Percentiles rank a stretch among this genome's conserved stretches.
Conservation (phyloP, 805 yeast genomes). For the Cyberlindnera misumaiensis region DNA sequence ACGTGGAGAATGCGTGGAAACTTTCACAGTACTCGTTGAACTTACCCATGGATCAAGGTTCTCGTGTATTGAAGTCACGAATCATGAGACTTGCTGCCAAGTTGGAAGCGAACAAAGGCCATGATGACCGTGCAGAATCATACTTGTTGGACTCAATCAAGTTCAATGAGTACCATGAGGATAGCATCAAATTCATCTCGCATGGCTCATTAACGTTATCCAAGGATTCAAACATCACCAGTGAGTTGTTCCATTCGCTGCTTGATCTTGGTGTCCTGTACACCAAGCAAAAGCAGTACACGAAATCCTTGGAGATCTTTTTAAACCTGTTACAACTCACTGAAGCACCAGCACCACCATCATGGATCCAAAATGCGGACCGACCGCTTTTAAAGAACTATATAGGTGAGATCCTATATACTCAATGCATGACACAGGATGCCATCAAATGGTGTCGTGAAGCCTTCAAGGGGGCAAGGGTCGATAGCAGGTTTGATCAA, state of each 20-base stretch:
- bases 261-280: constrained; percentile 22
- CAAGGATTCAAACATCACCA: constrained; percentile 10
- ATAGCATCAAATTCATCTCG: constrained; percentile 11
- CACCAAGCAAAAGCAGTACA: constrained; percentile 10
- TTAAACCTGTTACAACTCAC: constrained; percentile 22
- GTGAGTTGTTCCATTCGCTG: constrained; percentile 20
- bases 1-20: constrained; percentile 20
- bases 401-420: constrained; percentile 37
- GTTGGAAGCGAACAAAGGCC: constrained; percentile 17
- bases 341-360: constrained; percentile 1
- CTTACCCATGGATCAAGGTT: constrained; percentile 25
- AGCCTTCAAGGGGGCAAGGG: constrained; percentile 28
- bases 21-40: constrained; percentile 26
- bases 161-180: constrained; percentile 17
- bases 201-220: constrained; percentile 15
- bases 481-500: constrained; percentile 25
- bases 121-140: constrained; percentile 22
- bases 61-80: constrained; percentile 15
- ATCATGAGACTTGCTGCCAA: constrained; percentile 33
- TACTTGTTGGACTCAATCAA: constrained; percentile 25
- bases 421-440: constrained; percentile 24
- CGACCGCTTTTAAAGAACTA: constrained; percentile 34
- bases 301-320: constrained; percentile 29
- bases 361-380: neutral
- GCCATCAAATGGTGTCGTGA: constrained; percentile 37